phyloP scores from a whole-genome alignment of 1,284 basidiomycete species.

The Fomes fomentarius region DNA sequence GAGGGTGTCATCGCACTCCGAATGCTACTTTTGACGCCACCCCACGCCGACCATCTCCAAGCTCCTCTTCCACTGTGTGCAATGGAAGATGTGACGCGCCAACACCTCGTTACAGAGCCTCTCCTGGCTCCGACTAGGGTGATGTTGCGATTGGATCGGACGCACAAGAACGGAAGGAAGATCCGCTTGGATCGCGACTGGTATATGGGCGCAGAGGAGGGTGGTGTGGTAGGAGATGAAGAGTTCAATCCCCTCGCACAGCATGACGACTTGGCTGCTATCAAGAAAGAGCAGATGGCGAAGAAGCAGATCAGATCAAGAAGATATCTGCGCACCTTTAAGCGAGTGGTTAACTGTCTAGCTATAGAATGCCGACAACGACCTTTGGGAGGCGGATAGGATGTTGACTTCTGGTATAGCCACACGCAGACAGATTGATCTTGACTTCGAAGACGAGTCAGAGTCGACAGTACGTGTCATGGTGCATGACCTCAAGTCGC shows the following conservation, averaged over 20 bases:
- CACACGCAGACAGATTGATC: conserved; percentile 82
- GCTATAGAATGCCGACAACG: conserved; percentile 90
- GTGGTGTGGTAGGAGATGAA: conserved; percentile 83
- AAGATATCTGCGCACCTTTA: conserved; percentile 89
- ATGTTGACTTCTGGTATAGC: conserved; percentile 96
- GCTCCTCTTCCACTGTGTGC: conserved; percentile 53
- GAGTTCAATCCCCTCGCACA: conserved; percentile 93
- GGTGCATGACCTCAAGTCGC: conserved; percentile 96
- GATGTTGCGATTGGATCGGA: conserved; percentile 62
- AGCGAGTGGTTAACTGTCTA: no score
- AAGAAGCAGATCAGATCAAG: conserved; percentile 80
- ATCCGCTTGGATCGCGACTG: conserved; percentile 89
- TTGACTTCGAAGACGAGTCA: conserved; percentile 92
- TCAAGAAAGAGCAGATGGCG: conserved; percentile 80
- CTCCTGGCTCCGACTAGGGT: conserved; percentile 60
- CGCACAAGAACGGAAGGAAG: conserved; percentile 92
- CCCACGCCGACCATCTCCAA: conserved; percentile 54
- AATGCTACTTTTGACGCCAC: conserved; percentile 92
- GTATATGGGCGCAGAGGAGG: conserved; percentile 91
- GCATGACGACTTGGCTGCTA: conserved; percentile 79
- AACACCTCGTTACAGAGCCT: conserved; percentile 71
- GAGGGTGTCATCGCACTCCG: conserved; percentile 78
- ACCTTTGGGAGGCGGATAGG: conserved; percentile 98
- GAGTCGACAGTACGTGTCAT: conserved; percentile 97
- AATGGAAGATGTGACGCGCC: conserved; percentile 84